phyloP scores from a whole-genome alignment of 2,329 filamentous ascomycete species.

The Botrytis pseudocinerea region DNA sequence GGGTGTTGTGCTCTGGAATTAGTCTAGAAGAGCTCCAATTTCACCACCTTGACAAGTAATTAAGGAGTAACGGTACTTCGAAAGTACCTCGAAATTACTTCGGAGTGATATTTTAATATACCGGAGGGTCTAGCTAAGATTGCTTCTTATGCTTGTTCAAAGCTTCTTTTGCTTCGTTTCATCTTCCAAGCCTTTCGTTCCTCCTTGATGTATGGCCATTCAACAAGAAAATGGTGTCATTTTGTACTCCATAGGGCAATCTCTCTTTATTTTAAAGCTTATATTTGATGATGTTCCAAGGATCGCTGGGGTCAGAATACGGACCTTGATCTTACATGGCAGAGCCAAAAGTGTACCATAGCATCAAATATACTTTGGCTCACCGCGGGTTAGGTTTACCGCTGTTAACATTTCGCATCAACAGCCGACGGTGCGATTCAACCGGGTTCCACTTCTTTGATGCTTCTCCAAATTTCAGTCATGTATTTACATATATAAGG shows the following conservation, averaged over 20 bases:
- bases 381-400: background rate
- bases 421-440: background rate
- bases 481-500: conserved; percentile 6
- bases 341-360: background rate
- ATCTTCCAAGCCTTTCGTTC: background rate
- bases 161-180: conserved; percentile 13
- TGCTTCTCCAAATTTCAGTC: conserved; percentile 6
- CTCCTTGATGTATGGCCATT: background rate
- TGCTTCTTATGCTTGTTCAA: background rate
- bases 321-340: background rate
- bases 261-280: background rate
- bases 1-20: background rate
- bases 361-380: background rate
- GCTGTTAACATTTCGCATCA: background rate
- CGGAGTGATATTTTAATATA: background rate
- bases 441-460: background rate
- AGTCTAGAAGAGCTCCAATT: background rate
- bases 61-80: background rate
- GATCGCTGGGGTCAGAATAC: background rate
- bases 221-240: background rate
- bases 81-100: conserved; percentile 12
- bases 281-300: background rate
- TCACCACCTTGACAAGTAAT: background rate
- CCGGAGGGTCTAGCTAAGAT: background rate
- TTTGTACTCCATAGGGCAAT: background rate